Percentiles rank a stretch among this genome's conserved stretches.
Evolutionary conservation across 345 rosid species (phyloP).

Genomic region (Turritis glabra): DNA sequence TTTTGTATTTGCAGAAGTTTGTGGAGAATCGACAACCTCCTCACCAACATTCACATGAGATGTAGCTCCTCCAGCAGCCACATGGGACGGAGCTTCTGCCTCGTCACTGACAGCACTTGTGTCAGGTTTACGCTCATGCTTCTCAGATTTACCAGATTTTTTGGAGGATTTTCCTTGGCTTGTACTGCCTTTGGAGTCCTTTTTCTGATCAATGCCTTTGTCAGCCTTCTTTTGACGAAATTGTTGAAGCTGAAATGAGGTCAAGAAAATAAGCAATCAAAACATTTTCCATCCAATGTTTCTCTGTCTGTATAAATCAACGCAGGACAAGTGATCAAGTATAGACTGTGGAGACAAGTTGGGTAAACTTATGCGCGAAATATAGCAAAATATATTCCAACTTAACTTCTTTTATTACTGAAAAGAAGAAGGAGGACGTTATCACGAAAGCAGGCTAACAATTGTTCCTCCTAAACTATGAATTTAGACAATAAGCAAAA

Average conservation of each 20-base stretch:
- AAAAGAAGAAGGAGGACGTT: background rate
- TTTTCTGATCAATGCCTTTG: conserved; percentile 52
- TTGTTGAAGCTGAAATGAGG: conserved; percentile 78
- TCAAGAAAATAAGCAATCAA: conserved; percentile 15
- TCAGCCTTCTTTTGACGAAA: conserved; percentile 91
- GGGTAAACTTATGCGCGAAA: background rate
- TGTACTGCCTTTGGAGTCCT: conserved; percentile 70
- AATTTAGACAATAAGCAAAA: background rate
- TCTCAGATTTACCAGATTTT: conserved; percentile 58
- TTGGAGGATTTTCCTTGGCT: conserved; percentile 77
- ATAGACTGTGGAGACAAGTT: background rate
- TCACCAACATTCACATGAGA: conserved; percentile 34
- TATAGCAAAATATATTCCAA: background rate
- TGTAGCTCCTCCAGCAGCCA: conserved; percentile 44
- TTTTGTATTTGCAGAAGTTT: conserved; percentile 39
- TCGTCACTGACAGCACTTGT: conserved; percentile 32
- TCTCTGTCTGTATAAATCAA: background rate
- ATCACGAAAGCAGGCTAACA: conserved; percentile 5
- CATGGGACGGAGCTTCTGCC: conserved; percentile 30
- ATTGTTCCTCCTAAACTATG: background rate
- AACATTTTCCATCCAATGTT: background rate
- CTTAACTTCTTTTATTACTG: background rate
- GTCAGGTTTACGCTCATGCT: conserved; percentile 56
- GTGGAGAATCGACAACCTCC: conserved; percentile 41
- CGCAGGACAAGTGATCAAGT: conserved; percentile 22